These are phyloP conservation scores for Solanum rostratum DNA, from an alignment of 257 asterid genomes.

Conservation along the genomic window DNA sequence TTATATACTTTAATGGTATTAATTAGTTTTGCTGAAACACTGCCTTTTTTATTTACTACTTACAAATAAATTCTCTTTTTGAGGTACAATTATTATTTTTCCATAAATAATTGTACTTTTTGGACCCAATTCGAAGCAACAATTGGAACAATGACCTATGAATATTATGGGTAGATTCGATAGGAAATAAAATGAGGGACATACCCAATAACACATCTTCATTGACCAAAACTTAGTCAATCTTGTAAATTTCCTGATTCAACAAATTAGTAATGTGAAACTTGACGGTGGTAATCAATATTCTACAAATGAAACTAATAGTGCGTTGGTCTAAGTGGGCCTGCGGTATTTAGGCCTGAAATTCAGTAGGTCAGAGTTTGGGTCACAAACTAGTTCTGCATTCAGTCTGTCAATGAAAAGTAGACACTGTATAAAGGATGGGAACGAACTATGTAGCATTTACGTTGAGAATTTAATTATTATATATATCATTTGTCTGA, in stretches of 20 bases:
- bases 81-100: no score
- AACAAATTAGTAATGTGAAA: no score
- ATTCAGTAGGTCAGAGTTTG: not conserved
- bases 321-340: not conserved
- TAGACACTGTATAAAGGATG: not conserved
- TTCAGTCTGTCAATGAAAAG: no score
- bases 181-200: not conserved
- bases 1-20: no score
- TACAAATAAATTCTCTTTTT: no score
- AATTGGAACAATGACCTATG: not conserved
- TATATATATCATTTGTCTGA: not conserved
- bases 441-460: no score
- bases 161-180: not conserved
- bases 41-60: no score
- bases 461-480: not conserved
- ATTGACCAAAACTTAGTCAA: not conserved
- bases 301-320: not conserved
- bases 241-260: not conserved
- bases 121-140: not conserved
- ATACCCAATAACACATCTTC: not conserved
- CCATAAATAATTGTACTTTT: not conserved
- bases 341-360: not conserved
- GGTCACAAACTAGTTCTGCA: not conserved
- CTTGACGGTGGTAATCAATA: not conserved
- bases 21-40: no score